Conservation (phyloP, 164 flowering plant species). For the Litsea cubeba region DNA sequence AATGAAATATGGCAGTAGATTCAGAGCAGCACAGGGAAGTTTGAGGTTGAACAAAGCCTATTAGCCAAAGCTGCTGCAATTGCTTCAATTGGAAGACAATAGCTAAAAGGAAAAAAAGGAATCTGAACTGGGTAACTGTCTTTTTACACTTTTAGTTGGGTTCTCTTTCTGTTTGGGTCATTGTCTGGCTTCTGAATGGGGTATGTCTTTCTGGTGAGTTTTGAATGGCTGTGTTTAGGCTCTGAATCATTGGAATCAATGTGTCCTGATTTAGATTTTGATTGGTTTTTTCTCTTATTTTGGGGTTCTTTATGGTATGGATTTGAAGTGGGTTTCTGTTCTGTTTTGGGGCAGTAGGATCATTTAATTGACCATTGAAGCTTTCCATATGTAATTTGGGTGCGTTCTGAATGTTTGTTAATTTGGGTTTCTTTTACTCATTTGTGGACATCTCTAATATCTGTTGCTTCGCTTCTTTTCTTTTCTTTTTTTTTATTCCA, state of each 20-base stretch:
- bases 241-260: constrained; percentile 40
- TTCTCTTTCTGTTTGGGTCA: constrained; percentile 26
- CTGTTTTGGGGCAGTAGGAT: neutral
- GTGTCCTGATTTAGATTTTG: constrained; percentile 9
- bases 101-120: constrained; percentile 51
- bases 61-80: constrained; percentile 34
- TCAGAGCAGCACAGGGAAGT: constrained; percentile 1
- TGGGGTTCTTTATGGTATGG: constrained; percentile 1
- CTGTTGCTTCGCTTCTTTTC: constrained; percentile 6
- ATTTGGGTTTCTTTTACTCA: neutral
- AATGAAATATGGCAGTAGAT: neutral
- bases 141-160: constrained; percentile 37
- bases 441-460: neutral
- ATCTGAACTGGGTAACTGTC: constrained; percentile 67
- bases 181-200: constrained; percentile 40
- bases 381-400: constrained; percentile 17
- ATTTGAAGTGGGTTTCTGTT: constrained; percentile 22
- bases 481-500: constrained; percentile 1
- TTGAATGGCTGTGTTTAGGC: constrained; percentile 23
- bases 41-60: constrained; percentile 32
- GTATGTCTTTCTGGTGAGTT: constrained; percentile 24
- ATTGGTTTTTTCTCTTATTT: neutral
- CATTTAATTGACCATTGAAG: neutral
- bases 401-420: constrained; percentile 13
- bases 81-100: constrained; percentile 36